Base-by-base conservation (phyloP, 148 eudicot species). In the Vaccinium myrtillus region DNA sequence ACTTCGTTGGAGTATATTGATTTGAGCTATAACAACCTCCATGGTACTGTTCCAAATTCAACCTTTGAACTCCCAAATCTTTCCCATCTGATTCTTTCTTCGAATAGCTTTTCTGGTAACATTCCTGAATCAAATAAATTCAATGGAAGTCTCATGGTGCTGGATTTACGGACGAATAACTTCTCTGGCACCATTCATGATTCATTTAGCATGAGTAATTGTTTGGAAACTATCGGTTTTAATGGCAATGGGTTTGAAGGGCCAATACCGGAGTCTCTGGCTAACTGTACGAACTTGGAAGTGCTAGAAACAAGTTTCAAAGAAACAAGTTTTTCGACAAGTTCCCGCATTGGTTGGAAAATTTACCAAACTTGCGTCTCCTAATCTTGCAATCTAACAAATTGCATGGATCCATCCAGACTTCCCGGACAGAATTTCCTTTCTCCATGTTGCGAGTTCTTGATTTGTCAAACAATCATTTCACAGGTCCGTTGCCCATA, bases 31-130 rank as follows among this genome's bases (percentile, higher is more conserved):
- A 86, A 85, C 81, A 46, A 55, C 4, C 51, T 90, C 7, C 32
- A 6, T 23, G 63, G 53, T n/a, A 18, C 2, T 5, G 81, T 90
- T 61, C 92, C 92, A 49, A 30, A 74, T 85, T 67, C 89, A 86
- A 0, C 11, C 18, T 61, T 36, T 36, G 18, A 73, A 73, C n/a
- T 30, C 6, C 18, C 46, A 43, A 43, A 0, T 6, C 46, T 43
- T 2, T 36, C 39, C n/a, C n/a, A n/a, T n/a, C 46, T 43, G 6
- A 43, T 43, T 43, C 46, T 43, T 43, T 43, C 46, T 43, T 43
- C 46, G 0, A 43, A 43, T 43, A 43, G 0, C 46, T 43, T 43
- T 43, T 5, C 46, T 43, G 46, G 46, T 5, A 43, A 0, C 46
- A 5, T 43, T 43, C 46, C 46, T 43, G 46, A 43, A 43, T 0